Conservation (phyloP, 805 yeast genomes). For the Pichia deserticola region DNA sequence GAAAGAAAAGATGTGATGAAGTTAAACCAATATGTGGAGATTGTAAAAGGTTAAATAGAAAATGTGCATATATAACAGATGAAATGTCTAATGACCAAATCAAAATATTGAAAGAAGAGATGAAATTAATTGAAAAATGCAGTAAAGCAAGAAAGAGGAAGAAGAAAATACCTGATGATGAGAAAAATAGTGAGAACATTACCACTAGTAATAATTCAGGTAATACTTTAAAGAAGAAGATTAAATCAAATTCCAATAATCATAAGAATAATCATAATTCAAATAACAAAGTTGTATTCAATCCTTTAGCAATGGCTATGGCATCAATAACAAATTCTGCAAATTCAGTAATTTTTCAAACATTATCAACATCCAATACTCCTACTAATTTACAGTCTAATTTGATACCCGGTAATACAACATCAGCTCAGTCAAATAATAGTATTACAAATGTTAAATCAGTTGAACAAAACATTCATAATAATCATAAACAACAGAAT, state of each 20-base stretch:
- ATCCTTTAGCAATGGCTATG: conserved; percentile 23
- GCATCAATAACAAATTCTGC: conserved; percentile 3
- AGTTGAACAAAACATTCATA: too few species aligned
- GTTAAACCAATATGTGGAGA: conserved; percentile 42
- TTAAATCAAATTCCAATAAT: too few species aligned
- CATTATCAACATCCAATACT: neutral
- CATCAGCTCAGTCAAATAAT: too few species aligned
- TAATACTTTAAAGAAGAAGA: too few species aligned
- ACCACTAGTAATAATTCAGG: too few species aligned
- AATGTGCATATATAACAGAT: conserved; percentile 41
- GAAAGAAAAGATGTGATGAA: conserved; percentile 56
- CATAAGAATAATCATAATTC: neutral
- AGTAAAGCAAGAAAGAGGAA: conserved; percentile 36
- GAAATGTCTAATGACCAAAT: conserved; percentile 37
- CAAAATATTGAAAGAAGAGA: conserved; percentile 28
- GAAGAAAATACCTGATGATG: conserved; percentile 7
- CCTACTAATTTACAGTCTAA: too few species aligned
- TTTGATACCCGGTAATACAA: too few species aligned
- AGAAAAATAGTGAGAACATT: neutral
- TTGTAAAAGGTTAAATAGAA: conserved; percentile 37
- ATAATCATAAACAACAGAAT: too few species aligned
- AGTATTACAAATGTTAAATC: too few species aligned
- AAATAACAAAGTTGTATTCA: conserved; percentile 19
- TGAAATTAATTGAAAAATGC: conserved; percentile 33
- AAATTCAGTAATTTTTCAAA: neutral